These are phyloP conservation scores for Durotheca rogersii DNA, from an alignment of 495 filamentous ascomycete genomes.

Conservation along the genomic window DNA sequence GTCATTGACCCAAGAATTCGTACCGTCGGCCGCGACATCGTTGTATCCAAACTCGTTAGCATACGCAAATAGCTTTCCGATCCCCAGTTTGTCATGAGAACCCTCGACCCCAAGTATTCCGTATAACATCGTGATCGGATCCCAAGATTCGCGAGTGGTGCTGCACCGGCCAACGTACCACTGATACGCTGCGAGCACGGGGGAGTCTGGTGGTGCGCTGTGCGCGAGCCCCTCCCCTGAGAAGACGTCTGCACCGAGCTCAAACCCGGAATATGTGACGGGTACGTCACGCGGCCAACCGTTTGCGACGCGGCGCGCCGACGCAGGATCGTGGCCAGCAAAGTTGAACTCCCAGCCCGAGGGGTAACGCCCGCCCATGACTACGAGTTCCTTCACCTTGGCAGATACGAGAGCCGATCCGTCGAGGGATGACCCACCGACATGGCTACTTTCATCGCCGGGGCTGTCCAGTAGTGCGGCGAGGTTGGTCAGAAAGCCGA, in stretches of 20 bases:
- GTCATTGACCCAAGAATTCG: slow-evolving; percentile 42
- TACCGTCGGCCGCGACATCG: slow-evolving; percentile 30
- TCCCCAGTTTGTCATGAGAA: slow-evolving; percentile 34
- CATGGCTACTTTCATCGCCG: slow-evolving; percentile 36
- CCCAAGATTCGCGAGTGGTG: slow-evolving; percentile 41
- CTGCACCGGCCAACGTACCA: slow-evolving; percentile 27
- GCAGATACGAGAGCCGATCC: slow-evolving; percentile 40
- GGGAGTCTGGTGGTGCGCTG: slow-evolving; percentile 37
- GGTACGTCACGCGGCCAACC: slow-evolving; percentile 37
- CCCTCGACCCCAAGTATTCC: slow-evolving; percentile 43
- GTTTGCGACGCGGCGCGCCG: slow-evolving; percentile 42
- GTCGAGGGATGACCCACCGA: slow-evolving; percentile 31
- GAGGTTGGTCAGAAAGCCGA: slow-evolving; percentile 48
- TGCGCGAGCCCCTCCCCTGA: slow-evolving; percentile 39
- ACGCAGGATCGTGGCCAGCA: slow-evolving; percentile 35
- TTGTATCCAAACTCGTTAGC: slow-evolving; percentile 37
- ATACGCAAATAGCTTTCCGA: slow-evolving; percentile 15
- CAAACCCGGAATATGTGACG: slow-evolving; percentile 40
- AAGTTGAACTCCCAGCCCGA: slow-evolving; percentile 48
- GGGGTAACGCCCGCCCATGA: slow-evolving; percentile 52
- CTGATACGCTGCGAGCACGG: slow-evolving; percentile 43
- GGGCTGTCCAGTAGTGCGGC: slow-evolving; percentile 44
- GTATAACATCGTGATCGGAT: slow-evolving; percentile 48
- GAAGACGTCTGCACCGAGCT: slow-evolving; percentile 39
- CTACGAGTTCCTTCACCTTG: slow-evolving; percentile 48